Evolutionary conservation across 345 rosid species (phyloP).

Genomic region (Triadica sebifera): DNA sequence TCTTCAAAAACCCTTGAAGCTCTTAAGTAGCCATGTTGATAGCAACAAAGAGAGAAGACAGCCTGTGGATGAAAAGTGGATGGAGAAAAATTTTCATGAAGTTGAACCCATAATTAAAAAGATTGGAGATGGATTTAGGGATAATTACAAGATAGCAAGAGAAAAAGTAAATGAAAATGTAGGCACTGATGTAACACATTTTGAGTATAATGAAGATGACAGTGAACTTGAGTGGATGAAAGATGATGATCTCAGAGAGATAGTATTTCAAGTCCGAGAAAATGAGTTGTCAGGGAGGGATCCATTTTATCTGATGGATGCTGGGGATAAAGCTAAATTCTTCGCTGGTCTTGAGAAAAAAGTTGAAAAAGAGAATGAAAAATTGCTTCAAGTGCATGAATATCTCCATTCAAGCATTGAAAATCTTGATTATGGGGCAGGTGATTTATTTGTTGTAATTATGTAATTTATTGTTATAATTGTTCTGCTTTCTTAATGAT

Average conservation of each 20-base stretch:
- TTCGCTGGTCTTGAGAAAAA: slow-evolving; percentile 81
- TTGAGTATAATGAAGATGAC: slow-evolving; percentile 45
- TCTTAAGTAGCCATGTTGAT: slow-evolving; percentile 14
- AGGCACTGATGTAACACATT: slow-evolving; percentile 37
- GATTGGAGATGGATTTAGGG: slow-evolving; percentile 76
- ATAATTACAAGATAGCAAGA: slow-evolving; percentile 63
- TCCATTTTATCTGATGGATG: slow-evolving; percentile 75
- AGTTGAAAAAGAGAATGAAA: slow-evolving; percentile 77
- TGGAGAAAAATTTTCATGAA: slow-evolving; percentile 61
- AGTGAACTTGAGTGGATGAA: slow-evolving; percentile 88
- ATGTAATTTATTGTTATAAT: background rate
- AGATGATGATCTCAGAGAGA: slow-evolving; percentile 69
- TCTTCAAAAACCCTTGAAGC: slow-evolving; percentile 21
- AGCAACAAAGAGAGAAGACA: slow-evolving; percentile 29
- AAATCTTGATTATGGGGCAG: slow-evolving; percentile 90
- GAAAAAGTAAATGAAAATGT: slow-evolving; percentile 43
- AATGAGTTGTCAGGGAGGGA: slow-evolving; percentile 81
- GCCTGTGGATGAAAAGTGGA: slow-evolving; percentile 51
- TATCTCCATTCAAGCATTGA: slow-evolving; percentile 86
- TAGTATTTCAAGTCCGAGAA: slow-evolving; percentile 84
- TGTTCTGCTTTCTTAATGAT: background rate
- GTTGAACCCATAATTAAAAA: slow-evolving; percentile 60
- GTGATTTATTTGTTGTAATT: slow-evolving; percentile 33
- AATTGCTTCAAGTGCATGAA: slow-evolving; percentile 59
- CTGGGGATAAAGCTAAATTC: slow-evolving; percentile 68